Base-by-base conservation (phyloP, 495 filamentous ascomycete species). In the Neurospora sp. region DNA sequence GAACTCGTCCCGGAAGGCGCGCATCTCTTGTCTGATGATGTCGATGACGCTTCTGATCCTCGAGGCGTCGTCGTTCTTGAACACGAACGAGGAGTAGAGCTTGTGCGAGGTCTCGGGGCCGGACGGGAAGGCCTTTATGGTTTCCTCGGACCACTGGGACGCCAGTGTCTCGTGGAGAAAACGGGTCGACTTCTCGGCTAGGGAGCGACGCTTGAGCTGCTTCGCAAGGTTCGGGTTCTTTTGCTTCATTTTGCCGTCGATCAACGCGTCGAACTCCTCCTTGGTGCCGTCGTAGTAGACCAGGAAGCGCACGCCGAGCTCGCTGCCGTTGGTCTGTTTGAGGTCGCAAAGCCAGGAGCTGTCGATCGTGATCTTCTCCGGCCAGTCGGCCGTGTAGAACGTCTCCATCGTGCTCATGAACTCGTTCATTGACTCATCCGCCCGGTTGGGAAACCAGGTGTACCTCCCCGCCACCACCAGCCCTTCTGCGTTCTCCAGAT, bases 81-180 rank as follows among this genome's bases (percentile, higher is more conserved):
- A 69, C 9, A 70, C 72, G 20, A 77, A 75, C 18, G 78, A 79
- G 9, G 68, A 74, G 48, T 72, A 79, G 5, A 78, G 27, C 16
- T 73, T 53, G 69, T 72, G 75, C 18, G 71, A 72, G 14, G 40
- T 71, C 37, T 77, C 31, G 4, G 31, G 3, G 31, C 31, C 76
- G 12, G 45, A 72, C 3, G 78, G 76, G 45, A 59, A 74, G 1
- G 79, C 70, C 45, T 71, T 71, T 31, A 68, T 69, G 40, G 73
- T 77, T 70, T 80, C 79, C 40, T 80, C 78, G 7, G 65, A 61
- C 78, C 79, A 80, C 72, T 80, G 79, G n/a, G 31, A 42, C 18
- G 75, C 78, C 9, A 80, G 78, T 0, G 78, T 80, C 40, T 80
- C 79, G 53, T 80, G 71, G 4, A 80, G 72, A 69, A 79, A 80